Base-by-base conservation (phyloP, 2,329 filamentous ascomycete genomes). In the Taxawa tesnikishii region DNA sequence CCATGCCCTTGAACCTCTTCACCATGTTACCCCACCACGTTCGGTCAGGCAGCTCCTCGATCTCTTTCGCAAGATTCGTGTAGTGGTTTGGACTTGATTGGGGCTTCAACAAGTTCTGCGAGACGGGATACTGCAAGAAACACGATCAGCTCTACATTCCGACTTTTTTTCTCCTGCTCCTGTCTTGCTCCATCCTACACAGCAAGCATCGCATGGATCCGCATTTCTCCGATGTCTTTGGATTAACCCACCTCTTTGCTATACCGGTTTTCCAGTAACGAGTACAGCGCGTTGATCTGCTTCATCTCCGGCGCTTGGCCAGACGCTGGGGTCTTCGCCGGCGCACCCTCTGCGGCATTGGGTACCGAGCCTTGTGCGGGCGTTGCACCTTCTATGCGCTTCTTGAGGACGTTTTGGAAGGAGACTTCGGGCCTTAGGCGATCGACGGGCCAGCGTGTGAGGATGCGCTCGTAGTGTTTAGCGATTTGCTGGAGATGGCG, bases 181-280 rank as follows among this genome's bases (percentile, higher is more conserved):
- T n/a, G n/a, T n/a, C n/a, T n/a, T n/a, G n/a, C n/a, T n/a, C n/a
- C n/a, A n/a, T n/a, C n/a, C n/a, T n/a, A n/a, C n/a, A n/a, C n/a
- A n/a, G n/a, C n/a, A n/a, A n/a, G n/a, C n/a, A n/a, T n/a, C n/a
- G n/a, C n/a, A n/a, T n/a, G n/a, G n/a, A n/a, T n/a, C n/a, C n/a
- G n/a, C n/a, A n/a, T n/a, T n/a, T 23, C n/a, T 23, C 19, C 19
- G 19, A 23, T 23, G 19, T 23, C n/a, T 23, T 23, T 8, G 19
- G 19, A 8, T 28, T n/a, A 4, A 37, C 33, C 13, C 38, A 54
- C 52, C 41, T 48, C 51, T 36, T 63, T 67, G 28, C 52, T 56
- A 43, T 73, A 75, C 29, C 68, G 55, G 46, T 77, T 63, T 41
- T 75, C 70, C 3, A 78, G 55, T n/a, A 78, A 54, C 3, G 68